Base-by-base conservation (phyloP, 257 asterid species). In the Mitragyna speciosa region DNA sequence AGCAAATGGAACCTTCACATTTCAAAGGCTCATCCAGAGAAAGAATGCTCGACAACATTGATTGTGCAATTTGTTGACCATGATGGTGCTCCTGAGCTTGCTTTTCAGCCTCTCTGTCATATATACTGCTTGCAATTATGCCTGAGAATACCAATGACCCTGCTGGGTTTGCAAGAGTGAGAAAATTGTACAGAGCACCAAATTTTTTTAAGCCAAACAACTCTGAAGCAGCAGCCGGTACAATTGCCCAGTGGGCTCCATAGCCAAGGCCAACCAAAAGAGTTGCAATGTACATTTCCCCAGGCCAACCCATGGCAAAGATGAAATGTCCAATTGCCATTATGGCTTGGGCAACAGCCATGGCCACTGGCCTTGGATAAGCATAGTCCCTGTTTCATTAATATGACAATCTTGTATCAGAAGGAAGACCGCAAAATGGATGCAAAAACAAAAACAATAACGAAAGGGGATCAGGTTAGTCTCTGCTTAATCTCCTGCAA, bases 191-290 rank as follows among this genome's bases (percentile, higher is more conserved):
- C 28, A 88, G 71, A 30, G 89, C 90, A 16, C 94, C 98, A 43
- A 95, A 95, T 66, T 92, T 95, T 83, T 93, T 95, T 85, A 95
- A 75, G 81, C 98, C 98, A 79, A 95, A 95, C 64, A 95, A 76
- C 85, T 95, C 98, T 0, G 98, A 95, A 31, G 96, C 95, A 20
- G 98, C 85, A 75, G 98, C 97, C 0, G 98, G 98, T 64, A 95
- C 93, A 19, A 95, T 93, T 0, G 98, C 97, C 98, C 98, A 95
- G 82, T 95, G 98, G 20, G 98, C 97, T 39, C 98, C 98, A 54
- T 95, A 95, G 47, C 98, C 98, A 30, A 95, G 94, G 78, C 98
- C 98, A 0, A 93, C 98, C 41, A 95, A 89, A 79, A 95, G 97
- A 8, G 98, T 95, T 74, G 94, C 98, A 0, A 95, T 64, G 86